Conservation (phyloP, 2,329 filamentous ascomycete species). For the Trichoderma hamatum region DNA sequence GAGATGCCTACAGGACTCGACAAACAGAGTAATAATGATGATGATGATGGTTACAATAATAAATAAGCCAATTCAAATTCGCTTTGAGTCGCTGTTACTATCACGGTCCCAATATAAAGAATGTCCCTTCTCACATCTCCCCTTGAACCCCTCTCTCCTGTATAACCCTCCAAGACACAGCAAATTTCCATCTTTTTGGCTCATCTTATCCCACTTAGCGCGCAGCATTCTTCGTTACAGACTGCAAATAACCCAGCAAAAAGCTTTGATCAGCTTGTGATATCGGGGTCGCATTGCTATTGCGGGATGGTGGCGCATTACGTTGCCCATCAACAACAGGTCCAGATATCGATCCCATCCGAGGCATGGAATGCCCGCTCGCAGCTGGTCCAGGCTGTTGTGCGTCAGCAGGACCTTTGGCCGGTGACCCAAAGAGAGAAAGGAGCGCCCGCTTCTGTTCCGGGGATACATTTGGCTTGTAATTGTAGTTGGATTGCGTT, state of each 20-base stretch:
- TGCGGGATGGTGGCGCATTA: constrained; percentile 41
- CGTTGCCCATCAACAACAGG: constrained; percentile 39
- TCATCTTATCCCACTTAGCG: constrained; percentile 33
- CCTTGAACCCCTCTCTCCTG: neutral
- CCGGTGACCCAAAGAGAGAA: constrained; percentile 63
- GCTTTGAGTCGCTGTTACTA: neutral
- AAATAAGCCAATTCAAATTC: constrained; percentile 3
- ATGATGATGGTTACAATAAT: neutral
- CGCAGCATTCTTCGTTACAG: constrained; percentile 48
- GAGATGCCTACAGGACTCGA: neutral
- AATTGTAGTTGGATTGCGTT: constrained; percentile 10
- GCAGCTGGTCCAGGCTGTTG: constrained; percentile 16
- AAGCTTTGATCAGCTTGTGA: constrained; percentile 76
- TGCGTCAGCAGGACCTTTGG: constrained; percentile 25
- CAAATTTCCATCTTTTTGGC: neutral
- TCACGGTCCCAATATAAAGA: neutral
- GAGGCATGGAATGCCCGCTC: constrained; percentile 38
- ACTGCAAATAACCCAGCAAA: constrained; percentile 73
- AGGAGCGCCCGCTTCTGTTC: constrained; percentile 50
- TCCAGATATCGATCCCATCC: constrained; percentile 50
- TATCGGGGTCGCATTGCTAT: constrained; percentile 57
- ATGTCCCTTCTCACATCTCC: neutral
- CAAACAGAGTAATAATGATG: neutral
- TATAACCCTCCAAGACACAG: neutral
- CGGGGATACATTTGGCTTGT: constrained; percentile 35